Percentiles rank a stretch among this genome's conserved stretches.
phyloP scores from a whole-genome alignment of 2,329 filamentous ascomycete species.

The Knufia fluminis region DNA sequence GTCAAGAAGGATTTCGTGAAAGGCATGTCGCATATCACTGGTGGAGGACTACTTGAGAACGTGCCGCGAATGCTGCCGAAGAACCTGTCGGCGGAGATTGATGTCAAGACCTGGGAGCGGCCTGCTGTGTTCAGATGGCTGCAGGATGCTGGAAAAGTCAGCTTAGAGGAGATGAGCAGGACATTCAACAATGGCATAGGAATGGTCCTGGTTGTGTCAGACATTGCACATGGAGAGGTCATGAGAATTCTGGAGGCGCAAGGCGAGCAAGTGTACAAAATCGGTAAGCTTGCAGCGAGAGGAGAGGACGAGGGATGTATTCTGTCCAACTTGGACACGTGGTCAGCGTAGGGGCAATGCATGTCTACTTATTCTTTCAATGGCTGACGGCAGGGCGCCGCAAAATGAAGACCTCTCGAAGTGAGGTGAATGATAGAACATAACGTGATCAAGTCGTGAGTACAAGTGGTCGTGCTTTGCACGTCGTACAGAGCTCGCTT shows the following conservation, averaged over 20 bases:
- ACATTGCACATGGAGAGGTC: slow-evolving; percentile 53
- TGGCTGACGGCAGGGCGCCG: too few species aligned
- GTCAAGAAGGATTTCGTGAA: slow-evolving; percentile 59
- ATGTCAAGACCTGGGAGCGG: slow-evolving; percentile 65
- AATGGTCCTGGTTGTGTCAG: slow-evolving; percentile 78
- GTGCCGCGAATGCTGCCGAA: slow-evolving; percentile 85
- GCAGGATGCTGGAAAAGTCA: slow-evolving; percentile 55
- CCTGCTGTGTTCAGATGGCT: slow-evolving; percentile 82
- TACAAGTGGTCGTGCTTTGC: too few species aligned
- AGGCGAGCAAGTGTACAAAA: slow-evolving; percentile 67
- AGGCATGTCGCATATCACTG: slow-evolving; percentile 94
- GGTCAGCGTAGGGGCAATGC: slow-evolving; percentile 21
- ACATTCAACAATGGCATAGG: slow-evolving; percentile 94
- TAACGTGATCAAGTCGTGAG: too few species aligned
- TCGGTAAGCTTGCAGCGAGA: slow-evolving; percentile 62
- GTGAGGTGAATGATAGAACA: too few species aligned
- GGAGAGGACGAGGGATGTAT: slow-evolving; percentile 48
- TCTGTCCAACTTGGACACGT: slow-evolving; percentile 49
- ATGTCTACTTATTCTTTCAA: too few species aligned
- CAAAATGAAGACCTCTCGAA: too few species aligned
- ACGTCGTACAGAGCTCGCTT: too few species aligned
- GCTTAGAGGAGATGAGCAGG: slow-evolving; percentile 69
- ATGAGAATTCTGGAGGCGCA: slow-evolving; percentile 50
- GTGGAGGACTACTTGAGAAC: slow-evolving; percentile 86
- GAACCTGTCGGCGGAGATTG: slow-evolving; percentile 68